A percentile compares a stretch with the other conserved stretches of the same genome.
Conservation (phyloP, 345 rosid genomes). For the Dipteronia sinensis region DNA sequence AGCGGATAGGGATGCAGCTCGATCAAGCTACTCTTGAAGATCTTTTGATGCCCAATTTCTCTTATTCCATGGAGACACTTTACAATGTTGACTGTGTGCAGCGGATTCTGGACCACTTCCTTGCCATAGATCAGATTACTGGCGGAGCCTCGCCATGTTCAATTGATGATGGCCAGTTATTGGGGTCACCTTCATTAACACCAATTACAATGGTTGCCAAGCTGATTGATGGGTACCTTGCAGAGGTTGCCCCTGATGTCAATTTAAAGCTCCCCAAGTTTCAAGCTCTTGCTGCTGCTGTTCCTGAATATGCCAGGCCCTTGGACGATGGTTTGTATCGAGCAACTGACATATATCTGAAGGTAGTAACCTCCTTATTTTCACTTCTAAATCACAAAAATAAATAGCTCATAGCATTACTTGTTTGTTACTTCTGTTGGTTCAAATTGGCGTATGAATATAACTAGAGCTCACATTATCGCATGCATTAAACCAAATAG, state of each 20-base stretch:
- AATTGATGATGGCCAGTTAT: slow-evolving; percentile 76
- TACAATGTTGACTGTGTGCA: slow-evolving; percentile 92
- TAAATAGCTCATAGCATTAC: slow-evolving; percentile 7
- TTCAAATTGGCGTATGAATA: slow-evolving; percentile 17
- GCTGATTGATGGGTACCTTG: slow-evolving; percentile 95
- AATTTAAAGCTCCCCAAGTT: slow-evolving; percentile 93
- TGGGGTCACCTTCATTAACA: slow-evolving; percentile 78
- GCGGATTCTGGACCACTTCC: slow-evolving; percentile 82
- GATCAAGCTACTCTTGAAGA: slow-evolving; percentile 93
- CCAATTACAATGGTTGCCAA: slow-evolving; percentile 88
- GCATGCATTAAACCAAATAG: not conserved
- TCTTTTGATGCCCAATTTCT: slow-evolving; percentile 91
- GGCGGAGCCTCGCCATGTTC: slow-evolving; percentile 84
- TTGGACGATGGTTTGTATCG: slow-evolving; percentile 95
- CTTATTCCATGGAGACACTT: slow-evolving; percentile 85
- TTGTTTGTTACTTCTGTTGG: slow-evolving; percentile 13
- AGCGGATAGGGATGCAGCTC: slow-evolving; percentile 92
- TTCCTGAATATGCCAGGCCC: slow-evolving; percentile 90
- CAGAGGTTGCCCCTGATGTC: slow-evolving; percentile 96
- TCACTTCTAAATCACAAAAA: not conserved
- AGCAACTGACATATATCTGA: slow-evolving; percentile 88
- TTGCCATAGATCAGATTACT: slow-evolving; percentile 74
- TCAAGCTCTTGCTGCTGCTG: slow-evolving; percentile 87
- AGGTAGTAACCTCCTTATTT: slow-evolving; percentile 49
- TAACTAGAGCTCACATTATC: not conserved